Conservation (phyloP, 1,284 basidiomycete species). For the Erythrobasidium hasegawianum region DNA sequence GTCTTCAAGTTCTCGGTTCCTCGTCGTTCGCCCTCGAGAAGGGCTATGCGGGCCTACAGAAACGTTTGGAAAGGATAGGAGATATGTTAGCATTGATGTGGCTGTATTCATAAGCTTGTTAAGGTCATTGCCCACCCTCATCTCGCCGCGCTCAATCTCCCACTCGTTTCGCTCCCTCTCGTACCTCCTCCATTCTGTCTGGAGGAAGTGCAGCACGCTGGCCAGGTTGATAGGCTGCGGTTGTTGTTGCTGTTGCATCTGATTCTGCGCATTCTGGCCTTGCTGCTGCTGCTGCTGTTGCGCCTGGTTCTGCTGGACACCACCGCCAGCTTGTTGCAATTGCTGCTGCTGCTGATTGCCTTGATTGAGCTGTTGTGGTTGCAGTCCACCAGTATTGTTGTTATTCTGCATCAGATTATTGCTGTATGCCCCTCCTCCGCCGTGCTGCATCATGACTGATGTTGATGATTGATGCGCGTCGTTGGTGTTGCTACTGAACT, state of each 20-base stretch:
- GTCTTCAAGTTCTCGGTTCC: conserved; percentile 96
- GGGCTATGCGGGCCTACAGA: conserved; percentile 82
- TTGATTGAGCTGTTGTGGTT: conserved; percentile 29
- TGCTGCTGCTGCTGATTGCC: conserved; percentile 9
- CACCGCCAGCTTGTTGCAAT: no score
- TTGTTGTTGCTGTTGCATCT: not conserved
- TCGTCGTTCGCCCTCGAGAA: conserved; percentile 90
- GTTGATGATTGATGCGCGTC: conserved; percentile 17
- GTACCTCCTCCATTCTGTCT: conserved; percentile 88
- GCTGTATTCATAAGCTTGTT: no score
- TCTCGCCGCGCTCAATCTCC: conserved; percentile 99
- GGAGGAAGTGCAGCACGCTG: conserved; percentile 91
- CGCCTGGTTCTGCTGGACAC: no score
- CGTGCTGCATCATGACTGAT: conserved; percentile 25
- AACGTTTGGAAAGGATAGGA: no score
- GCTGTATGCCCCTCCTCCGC: no score
- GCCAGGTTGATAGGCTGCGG: conserved; percentile 68
- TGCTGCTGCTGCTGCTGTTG: conserved; percentile 31
- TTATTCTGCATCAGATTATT: no score
- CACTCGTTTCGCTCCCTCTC: conserved; percentile 98
- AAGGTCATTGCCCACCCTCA: no score
- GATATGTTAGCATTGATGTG: no score
- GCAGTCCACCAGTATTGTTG: not conserved
- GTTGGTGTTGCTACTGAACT: conserved; percentile 14
- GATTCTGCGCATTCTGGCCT: conserved; percentile 9